Percentiles rank a stretch among this genome's conserved stretches.
Conservation (phyloP, 495 filamentous ascomycete genomes). For the Aspergillus egyptiacus region DNA sequence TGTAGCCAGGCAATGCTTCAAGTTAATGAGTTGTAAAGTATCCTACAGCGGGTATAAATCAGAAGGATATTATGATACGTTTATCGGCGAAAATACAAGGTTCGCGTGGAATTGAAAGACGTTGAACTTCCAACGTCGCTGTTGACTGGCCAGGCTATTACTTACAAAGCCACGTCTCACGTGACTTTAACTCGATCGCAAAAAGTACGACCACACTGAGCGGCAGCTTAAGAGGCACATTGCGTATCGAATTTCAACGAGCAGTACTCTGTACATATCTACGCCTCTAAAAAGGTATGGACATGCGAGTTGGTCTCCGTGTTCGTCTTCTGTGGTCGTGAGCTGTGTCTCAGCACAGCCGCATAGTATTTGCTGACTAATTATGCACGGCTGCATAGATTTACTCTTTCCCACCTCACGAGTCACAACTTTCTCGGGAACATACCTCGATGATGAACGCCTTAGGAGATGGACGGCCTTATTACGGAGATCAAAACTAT, state of each 20-base stretch:
- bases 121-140: slow-evolving; percentile 5
- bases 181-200: slow-evolving; percentile 16
- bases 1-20: not conserved
- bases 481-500: slow-evolving; percentile 39
- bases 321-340: too few species aligned
- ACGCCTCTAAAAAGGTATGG: too few species aligned
- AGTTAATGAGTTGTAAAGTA: too few species aligned
- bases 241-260: too few species aligned
- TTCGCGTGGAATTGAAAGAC: not conserved
- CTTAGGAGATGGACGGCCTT: slow-evolving; percentile 36
- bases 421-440: slow-evolving; percentile 6
- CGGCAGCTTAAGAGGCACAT: too few species aligned
- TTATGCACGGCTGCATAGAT: slow-evolving; percentile 23
- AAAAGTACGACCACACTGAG: too few species aligned
- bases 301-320: too few species aligned
- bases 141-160: slow-evolving; percentile 15
- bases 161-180: slow-evolving; percentile 21
- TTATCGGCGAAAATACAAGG: not conserved
- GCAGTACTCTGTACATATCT: too few species aligned
- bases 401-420: slow-evolving; percentile 13
- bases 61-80: not conserved
- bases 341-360: not conserved
- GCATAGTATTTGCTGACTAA: slow-evolving; percentile 1
- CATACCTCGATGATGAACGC: not conserved
- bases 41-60: too few species aligned